These are phyloP conservation scores for Agrocybe pediades DNA, from an alignment of 768 basidiomycete genomes.

Conservation along the genomic window DNA sequence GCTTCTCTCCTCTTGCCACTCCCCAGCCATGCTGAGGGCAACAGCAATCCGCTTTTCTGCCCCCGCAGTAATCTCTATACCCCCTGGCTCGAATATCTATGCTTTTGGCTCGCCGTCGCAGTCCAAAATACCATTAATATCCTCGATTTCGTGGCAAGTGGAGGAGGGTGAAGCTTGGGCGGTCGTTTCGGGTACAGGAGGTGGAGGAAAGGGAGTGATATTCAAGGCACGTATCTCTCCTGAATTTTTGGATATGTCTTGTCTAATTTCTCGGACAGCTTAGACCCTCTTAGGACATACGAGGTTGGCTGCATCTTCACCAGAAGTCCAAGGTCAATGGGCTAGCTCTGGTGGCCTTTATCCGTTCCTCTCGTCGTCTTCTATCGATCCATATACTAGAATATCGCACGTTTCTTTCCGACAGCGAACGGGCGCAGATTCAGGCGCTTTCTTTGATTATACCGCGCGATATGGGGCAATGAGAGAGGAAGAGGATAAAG, in stretches of 20 bases:
- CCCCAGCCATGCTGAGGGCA: background rate
- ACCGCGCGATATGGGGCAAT: conserved; percentile 91
- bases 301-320: conserved; percentile 63
- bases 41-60: background rate
- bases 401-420: conserved; percentile 69
- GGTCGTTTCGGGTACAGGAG: conserved; percentile 61
- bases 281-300: conserved; percentile 73
- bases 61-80: conserved; percentile 18
- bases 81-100: conserved; percentile 45
- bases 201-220: conserved; percentile 52
- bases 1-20: too few species aligned
- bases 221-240: conserved; percentile 57
- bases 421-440: conserved; percentile 51
- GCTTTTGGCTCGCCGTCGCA: conserved; percentile 58
- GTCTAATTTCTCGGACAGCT: background rate
- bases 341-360: conserved; percentile 60
- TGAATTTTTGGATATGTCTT: background rate
- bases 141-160: conserved; percentile 58
- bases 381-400: conserved; percentile 48
- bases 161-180: conserved; percentile 73
- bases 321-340: conserved; percentile 42
- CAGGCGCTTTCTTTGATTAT: conserved; percentile 88
- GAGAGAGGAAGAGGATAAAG: conserved; percentile 73
- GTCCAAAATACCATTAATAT: conserved; percentile 48
- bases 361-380: conserved; percentile 57